Conservation (phyloP, 164 flowering plant genomes). For the Chloranthus sessilifolius region DNA sequence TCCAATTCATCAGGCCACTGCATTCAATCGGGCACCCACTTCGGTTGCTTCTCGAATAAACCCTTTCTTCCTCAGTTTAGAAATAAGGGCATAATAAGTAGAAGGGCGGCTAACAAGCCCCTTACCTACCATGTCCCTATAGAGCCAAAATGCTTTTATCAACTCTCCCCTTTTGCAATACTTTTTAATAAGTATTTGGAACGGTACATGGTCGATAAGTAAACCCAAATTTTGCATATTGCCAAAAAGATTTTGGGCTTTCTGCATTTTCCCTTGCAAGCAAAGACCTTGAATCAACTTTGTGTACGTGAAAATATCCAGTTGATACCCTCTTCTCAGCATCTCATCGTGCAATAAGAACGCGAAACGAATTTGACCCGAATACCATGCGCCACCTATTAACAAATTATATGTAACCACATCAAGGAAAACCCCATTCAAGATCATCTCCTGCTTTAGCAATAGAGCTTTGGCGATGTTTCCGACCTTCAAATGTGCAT, state of each 20-base stretch:
- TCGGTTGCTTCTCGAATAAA: conserved; percentile 13
- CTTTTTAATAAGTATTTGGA: conserved; percentile 41
- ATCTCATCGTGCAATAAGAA: conserved; percentile 53
- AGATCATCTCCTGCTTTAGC: conserved; percentile 49
- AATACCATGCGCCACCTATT: conserved; percentile 49
- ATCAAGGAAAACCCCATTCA: conserved; percentile 47
- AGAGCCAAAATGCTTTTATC: conserved; percentile 34
- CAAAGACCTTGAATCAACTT: conserved; percentile 57
- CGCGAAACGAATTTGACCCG: conserved; percentile 36
- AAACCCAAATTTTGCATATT: conserved; percentile 35
- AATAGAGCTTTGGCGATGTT: conserved; percentile 32
- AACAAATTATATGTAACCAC: conserved; percentile 63
- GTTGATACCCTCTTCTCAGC: conserved; percentile 41
- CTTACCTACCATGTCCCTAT: conserved; percentile 19
- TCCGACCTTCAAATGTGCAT: conserved; percentile 44
- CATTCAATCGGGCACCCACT: conserved; percentile 1
- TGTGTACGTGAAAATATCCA: conserved; percentile 64
- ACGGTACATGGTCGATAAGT: conserved; percentile 60
- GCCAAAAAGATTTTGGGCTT: conserved; percentile 41
- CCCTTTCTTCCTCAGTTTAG: conserved; percentile 17
- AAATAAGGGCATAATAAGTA: conserved; percentile 16
- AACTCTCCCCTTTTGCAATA: conserved; percentile 36
- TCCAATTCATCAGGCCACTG: too few species aligned
- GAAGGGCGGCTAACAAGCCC: conserved; percentile 11
- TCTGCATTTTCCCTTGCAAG: conserved; percentile 29